A percentile compares a stretch with the other conserved stretches of the same genome.
These are phyloP conservation scores for Lagenidium giganteum DNA, from an alignment of 352 stramenopile genomes.

Conservation along the genomic window DNA sequence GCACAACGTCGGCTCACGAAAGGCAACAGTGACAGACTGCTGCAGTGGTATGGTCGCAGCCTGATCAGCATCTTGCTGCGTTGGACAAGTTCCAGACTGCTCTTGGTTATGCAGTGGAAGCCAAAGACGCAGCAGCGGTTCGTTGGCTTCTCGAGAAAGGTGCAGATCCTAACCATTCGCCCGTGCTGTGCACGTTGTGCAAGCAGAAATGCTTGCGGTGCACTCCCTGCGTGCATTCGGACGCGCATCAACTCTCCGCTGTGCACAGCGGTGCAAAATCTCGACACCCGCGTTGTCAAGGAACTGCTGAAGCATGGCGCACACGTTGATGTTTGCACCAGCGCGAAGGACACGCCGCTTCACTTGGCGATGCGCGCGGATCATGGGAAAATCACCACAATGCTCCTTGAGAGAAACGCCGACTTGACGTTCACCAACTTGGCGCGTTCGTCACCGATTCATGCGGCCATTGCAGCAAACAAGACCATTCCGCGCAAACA, in stretches of 20 bases:
- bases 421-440: slow-evolving; percentile 37
- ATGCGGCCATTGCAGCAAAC: slow-evolving; percentile 37
- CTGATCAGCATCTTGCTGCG: slow-evolving; percentile 46
- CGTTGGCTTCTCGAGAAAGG: slow-evolving; percentile 26
- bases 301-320: too few relatives aligned
- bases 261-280: too few relatives aligned
- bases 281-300: too few relatives aligned
- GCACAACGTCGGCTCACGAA: too few relatives aligned
- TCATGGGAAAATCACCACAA: slow-evolving; percentile 28
- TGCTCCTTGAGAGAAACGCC: slow-evolving; percentile 38
- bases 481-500: slow-evolving; percentile 44
- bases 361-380: slow-evolving; percentile 42
- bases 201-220: slow-evolving; percentile 24
- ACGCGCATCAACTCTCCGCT: too few relatives aligned
- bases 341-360: slow-evolving; percentile 35
- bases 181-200: slow-evolving; percentile 35
- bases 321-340: too few relatives aligned
- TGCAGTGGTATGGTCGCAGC: slow-evolving; percentile 56
- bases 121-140: slow-evolving; percentile 34
- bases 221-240: too few relatives aligned
- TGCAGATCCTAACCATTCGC: slow-evolving; percentile 47
- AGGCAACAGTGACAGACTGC: too few relatives aligned
- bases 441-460: slow-evolving; percentile 30
- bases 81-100: slow-evolving; percentile 43
- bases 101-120: slow-evolving; percentile 48